Percentiles rank a stretch among this genome's conserved stretches.
phyloP scores from a whole-genome alignment of 495 filamentous ascomycete species.

The Letharia columbiana region DNA sequence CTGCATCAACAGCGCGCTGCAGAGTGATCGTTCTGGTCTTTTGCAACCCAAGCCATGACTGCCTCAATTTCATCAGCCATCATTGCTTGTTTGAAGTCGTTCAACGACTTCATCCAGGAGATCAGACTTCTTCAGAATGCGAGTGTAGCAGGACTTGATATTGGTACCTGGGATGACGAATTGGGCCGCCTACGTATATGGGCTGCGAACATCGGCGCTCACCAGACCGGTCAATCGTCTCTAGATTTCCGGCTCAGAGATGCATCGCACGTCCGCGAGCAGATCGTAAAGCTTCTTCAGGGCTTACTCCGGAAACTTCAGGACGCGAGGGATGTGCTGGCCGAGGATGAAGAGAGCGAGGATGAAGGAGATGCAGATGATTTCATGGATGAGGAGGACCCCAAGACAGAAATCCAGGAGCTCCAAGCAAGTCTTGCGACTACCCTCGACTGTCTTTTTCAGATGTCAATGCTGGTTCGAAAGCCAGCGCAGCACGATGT shows the following conservation, averaged over 20 bases:
- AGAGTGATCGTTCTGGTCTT: background rate
- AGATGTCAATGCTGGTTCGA: slow-evolving; percentile 25
- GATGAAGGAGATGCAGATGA: background rate
- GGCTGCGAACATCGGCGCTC: slow-evolving; percentile 32
- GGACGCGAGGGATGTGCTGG: background rate
- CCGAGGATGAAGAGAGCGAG: background rate
- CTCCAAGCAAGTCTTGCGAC: slow-evolving; percentile 12
- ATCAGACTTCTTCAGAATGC: background rate
- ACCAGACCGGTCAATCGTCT: slow-evolving; percentile 23
- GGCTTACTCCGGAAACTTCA: background rate
- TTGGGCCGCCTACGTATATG: slow-evolving; percentile 30
- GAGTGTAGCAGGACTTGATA: background rate
- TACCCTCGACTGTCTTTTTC: slow-evolving; percentile 22
- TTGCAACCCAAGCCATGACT: background rate
- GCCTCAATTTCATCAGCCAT: background rate
- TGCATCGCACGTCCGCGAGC: background rate
- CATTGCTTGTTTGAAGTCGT: slow-evolving; percentile 6
- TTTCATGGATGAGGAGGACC: slow-evolving; percentile 6
- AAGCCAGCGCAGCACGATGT: slow-evolving; percentile 32
- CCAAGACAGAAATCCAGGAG: slow-evolving; percentile 5
- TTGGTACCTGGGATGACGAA: slow-evolving; percentile 23
- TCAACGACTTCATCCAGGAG: background rate
- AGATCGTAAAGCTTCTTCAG: background rate
- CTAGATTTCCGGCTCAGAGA: slow-evolving; percentile 21
- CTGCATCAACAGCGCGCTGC: too few species aligned